Conservation (phyloP, 345 rosid species). For the Leavenworthia alabamica region DNA sequence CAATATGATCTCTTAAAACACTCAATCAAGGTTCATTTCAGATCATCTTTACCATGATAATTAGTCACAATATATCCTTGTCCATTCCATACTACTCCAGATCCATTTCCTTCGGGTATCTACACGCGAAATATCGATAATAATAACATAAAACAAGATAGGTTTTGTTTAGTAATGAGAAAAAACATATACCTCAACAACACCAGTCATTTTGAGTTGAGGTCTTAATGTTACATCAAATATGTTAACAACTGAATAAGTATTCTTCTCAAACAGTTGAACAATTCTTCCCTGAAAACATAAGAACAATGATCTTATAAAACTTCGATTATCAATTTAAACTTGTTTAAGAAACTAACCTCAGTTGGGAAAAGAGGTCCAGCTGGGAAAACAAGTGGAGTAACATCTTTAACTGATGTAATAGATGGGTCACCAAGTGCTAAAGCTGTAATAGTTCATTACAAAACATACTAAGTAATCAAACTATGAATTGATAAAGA, state of each 20-base stretch:
- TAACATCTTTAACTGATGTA: slow-evolving; percentile 63
- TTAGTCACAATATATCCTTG: slow-evolving; percentile 89
- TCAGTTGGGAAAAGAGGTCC: slow-evolving; percentile 82
- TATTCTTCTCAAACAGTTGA: slow-evolving; percentile 72
- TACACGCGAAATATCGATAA: slow-evolving; percentile 8
- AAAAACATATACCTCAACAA: slow-evolving; percentile 70
- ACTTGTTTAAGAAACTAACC: slow-evolving; percentile 31
- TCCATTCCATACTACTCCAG: slow-evolving; percentile 94
- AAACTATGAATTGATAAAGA: neutral
- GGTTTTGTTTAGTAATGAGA: neutral
- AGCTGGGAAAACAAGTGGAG: slow-evolving; percentile 67
- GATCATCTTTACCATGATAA: slow-evolving; percentile 67
- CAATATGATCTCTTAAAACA: neutral
- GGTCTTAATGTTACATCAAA: slow-evolving; percentile 92
- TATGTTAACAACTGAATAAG: slow-evolving; percentile 87
- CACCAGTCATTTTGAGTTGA: slow-evolving; percentile 80
- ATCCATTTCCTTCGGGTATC: slow-evolving; percentile 99
- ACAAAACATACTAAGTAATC: neutral
- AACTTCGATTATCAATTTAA: neutral
- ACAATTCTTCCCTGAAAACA: slow-evolving; percentile 68
- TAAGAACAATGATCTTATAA: neutral
- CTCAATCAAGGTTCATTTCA: neutral
- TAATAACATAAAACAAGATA: neutral
- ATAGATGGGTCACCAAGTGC: slow-evolving; percentile 85
- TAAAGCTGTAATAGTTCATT: slow-evolving; percentile 41